Conservation (phyloP, 495 filamentous ascomycete species). For the Penicillium dipodomyicola region DNA sequence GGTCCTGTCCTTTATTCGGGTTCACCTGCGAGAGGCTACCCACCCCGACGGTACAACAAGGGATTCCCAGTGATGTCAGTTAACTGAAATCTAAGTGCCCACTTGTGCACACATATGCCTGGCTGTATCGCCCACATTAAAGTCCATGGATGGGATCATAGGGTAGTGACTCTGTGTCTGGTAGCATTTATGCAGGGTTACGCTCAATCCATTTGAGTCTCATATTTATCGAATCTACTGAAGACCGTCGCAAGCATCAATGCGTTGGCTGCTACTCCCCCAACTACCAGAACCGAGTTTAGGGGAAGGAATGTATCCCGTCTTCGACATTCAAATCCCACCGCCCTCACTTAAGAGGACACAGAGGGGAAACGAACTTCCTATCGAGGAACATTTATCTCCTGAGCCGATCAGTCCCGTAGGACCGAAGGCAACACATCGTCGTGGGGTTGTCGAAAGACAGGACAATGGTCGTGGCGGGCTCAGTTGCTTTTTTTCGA, state of each 20-base stretch:
- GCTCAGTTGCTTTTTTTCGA: slow-evolving; percentile 59
- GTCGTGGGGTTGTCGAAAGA: slow-evolving; percentile 45
- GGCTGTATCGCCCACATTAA: background rate
- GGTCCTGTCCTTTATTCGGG: background rate
- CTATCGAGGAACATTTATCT: slow-evolving; percentile 61
- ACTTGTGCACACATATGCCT: background rate
- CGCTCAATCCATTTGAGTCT: background rate
- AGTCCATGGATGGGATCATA: background rate
- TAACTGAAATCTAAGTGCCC: background rate
- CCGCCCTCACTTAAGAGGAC: slow-evolving; percentile 65
- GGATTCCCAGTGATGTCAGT: slow-evolving; percentile 21
- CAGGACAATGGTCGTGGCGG: slow-evolving; percentile 64
- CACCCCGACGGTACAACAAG: background rate
- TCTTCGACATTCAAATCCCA: slow-evolving; percentile 66
- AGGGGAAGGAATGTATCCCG: slow-evolving; percentile 51
- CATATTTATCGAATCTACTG: background rate
- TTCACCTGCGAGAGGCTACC: background rate
- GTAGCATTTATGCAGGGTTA: background rate
- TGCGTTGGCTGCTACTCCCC: background rate
- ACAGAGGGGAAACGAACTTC: slow-evolving; percentile 60
- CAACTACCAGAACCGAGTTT: background rate
- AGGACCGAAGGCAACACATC: slow-evolving; percentile 60
- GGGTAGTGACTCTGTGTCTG: background rate
- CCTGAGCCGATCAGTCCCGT: slow-evolving; percentile 52
- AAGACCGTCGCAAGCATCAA: background rate